phyloP scores from a whole-genome alignment of 1,284 basidiomycete species.

The Moesziomyces parantarcticus region DNA sequence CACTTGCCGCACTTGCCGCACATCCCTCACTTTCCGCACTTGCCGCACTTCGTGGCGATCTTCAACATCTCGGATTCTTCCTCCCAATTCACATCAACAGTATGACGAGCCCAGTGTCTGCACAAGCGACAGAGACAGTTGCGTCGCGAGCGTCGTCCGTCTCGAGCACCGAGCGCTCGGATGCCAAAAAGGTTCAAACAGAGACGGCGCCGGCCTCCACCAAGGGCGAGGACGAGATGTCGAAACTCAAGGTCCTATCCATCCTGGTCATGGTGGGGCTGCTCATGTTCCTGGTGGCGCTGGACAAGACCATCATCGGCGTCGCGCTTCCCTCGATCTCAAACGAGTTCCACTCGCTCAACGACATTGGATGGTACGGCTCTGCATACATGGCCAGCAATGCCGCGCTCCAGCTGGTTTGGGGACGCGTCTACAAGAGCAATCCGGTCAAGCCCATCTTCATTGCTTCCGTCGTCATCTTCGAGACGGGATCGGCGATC shows the following conservation, averaged over 20 bases:
- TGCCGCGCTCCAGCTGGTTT: slow-evolving; percentile 46
- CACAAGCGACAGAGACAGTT: too few relatives aligned
- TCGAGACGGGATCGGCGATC: slow-evolving; percentile 71
- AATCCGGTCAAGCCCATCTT: slow-evolving; percentile 70
- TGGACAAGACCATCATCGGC: slow-evolving; percentile 33
- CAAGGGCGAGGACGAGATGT: slow-evolving; percentile 3
- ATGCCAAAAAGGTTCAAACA: too few relatives aligned
- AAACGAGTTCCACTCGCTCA: slow-evolving; percentile 70
- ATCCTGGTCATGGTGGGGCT: slow-evolving; percentile 17
- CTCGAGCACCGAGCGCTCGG: neutral
- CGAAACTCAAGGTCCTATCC: slow-evolving; percentile 5
- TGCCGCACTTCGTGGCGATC: too few relatives aligned
- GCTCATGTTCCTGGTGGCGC: slow-evolving; percentile 23
- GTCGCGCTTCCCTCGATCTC: slow-evolving; percentile 63
- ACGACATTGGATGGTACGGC: slow-evolving; percentile 70
- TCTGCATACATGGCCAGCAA: slow-evolving; percentile 70
- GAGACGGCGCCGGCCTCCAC: neutral
- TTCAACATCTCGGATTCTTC: too few relatives aligned
- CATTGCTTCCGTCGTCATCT: slow-evolving; percentile 70
- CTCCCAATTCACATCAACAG: too few relatives aligned
- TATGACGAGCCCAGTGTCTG: too few relatives aligned
- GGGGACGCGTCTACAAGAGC: slow-evolving; percentile 56
- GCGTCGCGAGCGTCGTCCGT: neutral
- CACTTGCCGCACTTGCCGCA: too few relatives aligned
- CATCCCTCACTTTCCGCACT: too few relatives aligned